Conservation (phyloP, 169 alveolate genomes). For the Ichthyophthirius multifiliis region DNA sequence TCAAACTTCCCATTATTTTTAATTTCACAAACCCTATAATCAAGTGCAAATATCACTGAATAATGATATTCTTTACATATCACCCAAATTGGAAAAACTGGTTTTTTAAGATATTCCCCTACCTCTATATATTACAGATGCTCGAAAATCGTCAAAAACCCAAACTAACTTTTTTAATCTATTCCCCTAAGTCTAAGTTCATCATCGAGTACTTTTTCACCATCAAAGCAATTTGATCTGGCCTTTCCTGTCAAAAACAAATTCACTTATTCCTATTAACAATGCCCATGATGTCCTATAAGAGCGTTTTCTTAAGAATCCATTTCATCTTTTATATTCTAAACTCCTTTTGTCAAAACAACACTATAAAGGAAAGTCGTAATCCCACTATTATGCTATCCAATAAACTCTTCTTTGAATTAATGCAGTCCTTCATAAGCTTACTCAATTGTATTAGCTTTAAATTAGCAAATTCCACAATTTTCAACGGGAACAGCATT, state of each 20-base stretch:
- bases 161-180: slow-evolving; percentile 42
- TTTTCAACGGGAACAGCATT: slow-evolving; percentile 24
- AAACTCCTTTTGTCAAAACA: slow-evolving; percentile 46
- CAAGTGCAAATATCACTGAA: slow-evolving; percentile 47
- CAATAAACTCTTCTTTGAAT: slow-evolving; percentile 13
- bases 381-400: slow-evolving; percentile 39
- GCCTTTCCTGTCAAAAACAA: slow-evolving; percentile 57
- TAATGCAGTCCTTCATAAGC: slow-evolving; percentile 25
- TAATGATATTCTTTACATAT: slow-evolving; percentile 59
- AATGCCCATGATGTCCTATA: slow-evolving; percentile 58
- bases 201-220: slow-evolving; percentile 49
- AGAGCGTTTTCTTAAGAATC: slow-evolving; percentile 41
- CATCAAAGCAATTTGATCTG: slow-evolving; percentile 52
- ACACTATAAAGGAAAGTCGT: slow-evolving; percentile 47
- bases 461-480: slow-evolving; percentile 11
- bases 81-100: slow-evolving; percentile 59
- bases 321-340: slow-evolving; percentile 38
- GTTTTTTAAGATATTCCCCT: slow-evolving; percentile 41
- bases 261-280: slow-evolving; percentile 57
- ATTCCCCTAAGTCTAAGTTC: slow-evolving; percentile 50
- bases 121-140: slow-evolving; percentile 49
- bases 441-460: neutral
- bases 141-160: slow-evolving; percentile 53
- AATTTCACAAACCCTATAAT: slow-evolving; percentile 17
- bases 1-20: slow-evolving; percentile 32